Conservation (phyloP, 2,329 filamentous ascomycete genomes). For the Microdochium bolleyi region DNA sequence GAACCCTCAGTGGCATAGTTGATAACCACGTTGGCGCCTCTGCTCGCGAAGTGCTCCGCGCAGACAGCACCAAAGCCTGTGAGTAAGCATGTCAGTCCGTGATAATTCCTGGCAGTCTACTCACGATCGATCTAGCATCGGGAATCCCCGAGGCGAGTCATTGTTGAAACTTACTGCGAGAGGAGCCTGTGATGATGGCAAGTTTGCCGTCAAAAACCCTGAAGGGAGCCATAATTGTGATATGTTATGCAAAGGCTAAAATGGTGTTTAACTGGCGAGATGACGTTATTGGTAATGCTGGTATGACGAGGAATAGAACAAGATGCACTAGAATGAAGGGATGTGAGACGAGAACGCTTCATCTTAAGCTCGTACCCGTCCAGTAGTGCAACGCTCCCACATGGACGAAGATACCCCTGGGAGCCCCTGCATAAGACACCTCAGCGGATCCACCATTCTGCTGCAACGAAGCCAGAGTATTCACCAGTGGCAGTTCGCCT, state of each 20-base stretch:
- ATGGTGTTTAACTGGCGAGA: no score
- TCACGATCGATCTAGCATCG: not conserved
- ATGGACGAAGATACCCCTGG: not conserved
- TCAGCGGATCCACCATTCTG: not conserved
- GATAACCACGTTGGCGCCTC: constrained; percentile 51
- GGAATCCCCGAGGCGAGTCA: no score
- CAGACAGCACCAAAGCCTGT: constrained; percentile 55
- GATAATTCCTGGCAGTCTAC: constrained; percentile 1
- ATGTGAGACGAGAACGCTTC: not conserved
- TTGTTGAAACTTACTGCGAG: constrained; percentile 28
- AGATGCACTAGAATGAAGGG: not conserved
- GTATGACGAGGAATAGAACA: not conserved
- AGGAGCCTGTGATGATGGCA: constrained; percentile 43
- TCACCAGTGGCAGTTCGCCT: not conserved
- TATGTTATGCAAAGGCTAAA: not conserved
- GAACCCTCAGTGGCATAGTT: constrained; percentile 53
- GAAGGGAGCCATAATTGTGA: not conserved
- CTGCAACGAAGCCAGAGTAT: not conserved
- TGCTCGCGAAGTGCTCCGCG: constrained; percentile 47
- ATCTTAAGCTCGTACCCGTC: not conserved
- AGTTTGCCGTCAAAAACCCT: constrained; percentile 31
- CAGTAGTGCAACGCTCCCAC: not conserved
- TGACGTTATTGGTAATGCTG: not conserved
- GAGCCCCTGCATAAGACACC: not conserved
- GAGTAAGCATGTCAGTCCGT: not conserved